Evolutionary conservation across 169 alveolate species (phyloP).

Genomic region (Hepatocystis sp.): DNA sequence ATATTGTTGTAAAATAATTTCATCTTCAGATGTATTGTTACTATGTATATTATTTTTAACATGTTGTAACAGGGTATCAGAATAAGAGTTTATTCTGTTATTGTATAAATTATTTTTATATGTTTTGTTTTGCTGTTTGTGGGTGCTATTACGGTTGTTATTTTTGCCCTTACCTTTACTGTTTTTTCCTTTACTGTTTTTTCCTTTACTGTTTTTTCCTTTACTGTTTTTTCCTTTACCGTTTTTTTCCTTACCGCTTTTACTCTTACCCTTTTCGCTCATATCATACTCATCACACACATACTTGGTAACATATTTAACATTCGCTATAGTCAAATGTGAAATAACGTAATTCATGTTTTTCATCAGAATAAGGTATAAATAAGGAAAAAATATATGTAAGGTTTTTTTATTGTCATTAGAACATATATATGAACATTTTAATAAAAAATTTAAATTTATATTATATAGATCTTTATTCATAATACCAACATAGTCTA

Average conservation of each 20-base stretch:
- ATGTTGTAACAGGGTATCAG: too few relatives aligned
- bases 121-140: too few relatives aligned
- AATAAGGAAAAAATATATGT: constrained; percentile 25
- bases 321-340: constrained; percentile 58
- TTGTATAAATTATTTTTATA: too few relatives aligned
- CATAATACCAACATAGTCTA: constrained; percentile 63
- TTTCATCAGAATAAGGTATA: constrained; percentile 60
- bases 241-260: too few relatives aligned
- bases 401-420: constrained; percentile 17
- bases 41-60: too few relatives aligned
- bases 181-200: neutral
- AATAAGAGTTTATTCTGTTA: too few relatives aligned
- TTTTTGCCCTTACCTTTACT: neutral
- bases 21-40: too few relatives aligned
- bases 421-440: constrained; percentile 11
- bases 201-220: neutral
- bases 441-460: constrained; percentile 54
- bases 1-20: too few relatives aligned
- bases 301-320: constrained; percentile 9
- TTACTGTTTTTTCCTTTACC: neutral
- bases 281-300: neutral
- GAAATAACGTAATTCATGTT: constrained; percentile 58
- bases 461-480: constrained; percentile 66
- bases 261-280: too few relatives aligned
- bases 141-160: too few relatives aligned